Base-by-base conservation (phyloP, 1,139 yeast genomes). In the Candida dubliniensis region DNA sequence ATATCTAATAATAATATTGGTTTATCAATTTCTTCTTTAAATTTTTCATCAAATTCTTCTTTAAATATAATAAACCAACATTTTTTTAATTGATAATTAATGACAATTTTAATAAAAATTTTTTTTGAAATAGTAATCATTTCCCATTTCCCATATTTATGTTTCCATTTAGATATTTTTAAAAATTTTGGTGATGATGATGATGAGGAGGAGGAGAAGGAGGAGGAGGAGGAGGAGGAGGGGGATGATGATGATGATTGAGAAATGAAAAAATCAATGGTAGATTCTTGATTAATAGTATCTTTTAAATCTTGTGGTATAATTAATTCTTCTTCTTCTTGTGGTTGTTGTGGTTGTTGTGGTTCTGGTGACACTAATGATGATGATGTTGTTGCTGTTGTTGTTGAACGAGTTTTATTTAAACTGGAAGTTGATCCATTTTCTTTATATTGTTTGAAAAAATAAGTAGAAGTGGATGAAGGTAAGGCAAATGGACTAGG, bases 401-500 rank as follows among this genome's bases (percentile, higher is more conserved):
- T 12, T 32, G 32, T 9, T 11, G 18, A 25, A 25, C 15, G 32
- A 38, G 32, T 27, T 12, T 35, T 26, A 14, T 26, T 27, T 15
- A 46, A 32, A 33, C 35, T 38, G 9, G 41, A n/a, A 12, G 31
- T 32, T 4, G 51, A 41, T 3, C 61, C 53, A 13, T 36, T 50
- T 42, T 54, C 53, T 30, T 50, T 37, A 39, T 60, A 56, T n/a
- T 61, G 69, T 42, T 69, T 69, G 59, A 72, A 72, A 51, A 71
- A 72, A 41, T 69, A 61, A 15, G 64, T 66, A 0, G 77, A 71
- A 0, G 77, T 69, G 2, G 77, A 71, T 1, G 75, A 67, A 3
- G 78, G 78, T 49, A 73, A 63, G 8, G 77, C 77, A 60, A 73
- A 73, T 7, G 78, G 73, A 23, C 71, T 59, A 2, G 67, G 77